A percentile compares a stretch with the other conserved stretches of the same genome.
Conservation (phyloP, 768 basidiomycete species). For the Cantharellus cinnabarinus region DNA sequence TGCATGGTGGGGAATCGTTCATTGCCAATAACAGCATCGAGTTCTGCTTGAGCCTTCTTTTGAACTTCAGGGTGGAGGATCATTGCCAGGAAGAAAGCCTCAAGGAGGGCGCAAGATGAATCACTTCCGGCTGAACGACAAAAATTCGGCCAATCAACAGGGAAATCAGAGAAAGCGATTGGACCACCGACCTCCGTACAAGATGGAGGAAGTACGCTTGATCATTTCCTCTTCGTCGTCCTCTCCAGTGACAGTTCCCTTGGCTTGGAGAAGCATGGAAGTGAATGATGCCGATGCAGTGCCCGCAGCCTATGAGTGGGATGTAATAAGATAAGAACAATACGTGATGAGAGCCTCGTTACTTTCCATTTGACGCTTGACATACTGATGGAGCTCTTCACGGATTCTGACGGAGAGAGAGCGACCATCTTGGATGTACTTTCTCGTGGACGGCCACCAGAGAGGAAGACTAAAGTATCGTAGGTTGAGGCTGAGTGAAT, state of each 20-base stretch:
- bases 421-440: too few species aligned
- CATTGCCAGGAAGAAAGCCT: conserved; percentile 6
- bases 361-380: too few species aligned
- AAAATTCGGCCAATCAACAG: not conserved
- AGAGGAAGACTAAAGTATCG: too few species aligned
- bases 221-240: not conserved
- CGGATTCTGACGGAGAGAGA: too few species aligned
- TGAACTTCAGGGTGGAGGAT: conserved; percentile 11
- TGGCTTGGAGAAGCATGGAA: not conserved
- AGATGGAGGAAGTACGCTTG: not conserved
- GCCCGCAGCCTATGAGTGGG: not conserved
- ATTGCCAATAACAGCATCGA: conserved; percentile 12
- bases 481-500: too few species aligned
- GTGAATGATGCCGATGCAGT: not conserved
- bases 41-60: conserved; percentile 12
- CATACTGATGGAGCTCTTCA: too few species aligned
- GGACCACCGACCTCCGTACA: not conserved
- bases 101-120: not conserved
- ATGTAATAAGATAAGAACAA: too few species aligned
- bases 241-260: not conserved
- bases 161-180: not conserved
- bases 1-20: conserved; percentile 3
- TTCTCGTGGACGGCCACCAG: too few species aligned
- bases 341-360: too few species aligned
- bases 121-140: not conserved